A percentile compares a stretch with the other conserved stretches of the same genome.
Conservation (phyloP, 805 yeast species). For the Kluyveromyces nonfermentans region DNA sequence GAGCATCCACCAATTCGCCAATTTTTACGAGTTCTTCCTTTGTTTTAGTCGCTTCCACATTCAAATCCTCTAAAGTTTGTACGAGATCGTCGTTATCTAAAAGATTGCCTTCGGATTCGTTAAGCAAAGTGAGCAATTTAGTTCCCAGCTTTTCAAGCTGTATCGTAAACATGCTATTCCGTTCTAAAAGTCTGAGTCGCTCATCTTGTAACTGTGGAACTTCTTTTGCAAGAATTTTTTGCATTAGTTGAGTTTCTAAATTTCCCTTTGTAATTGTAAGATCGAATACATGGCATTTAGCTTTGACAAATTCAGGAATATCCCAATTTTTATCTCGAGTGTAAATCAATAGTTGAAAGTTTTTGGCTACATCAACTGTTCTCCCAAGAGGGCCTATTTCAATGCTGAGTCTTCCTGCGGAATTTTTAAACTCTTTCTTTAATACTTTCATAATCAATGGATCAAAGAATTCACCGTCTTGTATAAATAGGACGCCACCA, state of each 20-base stretch:
- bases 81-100: constrained; percentile 59
- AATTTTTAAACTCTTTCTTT: constrained; percentile 44
- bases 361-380: constrained; percentile 56
- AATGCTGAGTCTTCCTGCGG: constrained; percentile 64
- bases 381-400: constrained; percentile 41
- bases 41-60: constrained; percentile 49
- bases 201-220: constrained; percentile 60
- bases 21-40: constrained; percentile 47
- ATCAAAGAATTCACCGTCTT: constrained; percentile 74
- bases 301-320: constrained; percentile 45
- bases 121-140: constrained; percentile 47
- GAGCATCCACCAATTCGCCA: constrained; percentile 41
- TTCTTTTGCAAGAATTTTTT: constrained; percentile 42
- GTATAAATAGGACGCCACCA: constrained; percentile 65
- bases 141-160: constrained; percentile 49
- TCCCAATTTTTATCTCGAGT: constrained; percentile 46
- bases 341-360: constrained; percentile 51
- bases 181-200: constrained; percentile 42
- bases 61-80: constrained; percentile 52
- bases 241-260: constrained; percentile 53
- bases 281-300: constrained; percentile 57
- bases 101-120: constrained; percentile 48
- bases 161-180: constrained; percentile 51
- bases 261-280: constrained; percentile 65
- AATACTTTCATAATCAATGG: constrained; percentile 61